A percentile compares a stretch with the other conserved stretches of the same genome.
Evolutionary conservation across 805 yeast genomes (phyloP).

Genomic region (Blastobotrys attinorum): DNA sequence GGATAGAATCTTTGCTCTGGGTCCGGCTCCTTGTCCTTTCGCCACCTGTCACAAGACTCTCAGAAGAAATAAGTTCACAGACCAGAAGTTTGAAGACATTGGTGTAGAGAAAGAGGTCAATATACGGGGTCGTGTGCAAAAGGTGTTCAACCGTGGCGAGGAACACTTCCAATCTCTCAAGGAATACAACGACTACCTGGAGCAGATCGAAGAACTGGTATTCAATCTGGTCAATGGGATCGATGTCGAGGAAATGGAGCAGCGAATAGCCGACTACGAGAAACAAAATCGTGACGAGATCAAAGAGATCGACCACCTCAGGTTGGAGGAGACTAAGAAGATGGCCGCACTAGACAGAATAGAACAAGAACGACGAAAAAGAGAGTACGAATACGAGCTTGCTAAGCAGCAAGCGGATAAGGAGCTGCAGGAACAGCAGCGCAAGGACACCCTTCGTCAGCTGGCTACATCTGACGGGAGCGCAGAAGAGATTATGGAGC

Average conservation of each 20-base stretch:
- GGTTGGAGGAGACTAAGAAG: slow-evolving; percentile 61
- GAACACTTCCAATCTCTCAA: slow-evolving; percentile 57
- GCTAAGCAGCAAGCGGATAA: slow-evolving; percentile 60
- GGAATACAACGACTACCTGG: slow-evolving; percentile 71
- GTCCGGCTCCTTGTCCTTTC: slow-evolving; percentile 97
- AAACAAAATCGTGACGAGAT: slow-evolving; percentile 67
- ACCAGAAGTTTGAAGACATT: slow-evolving; percentile 88
- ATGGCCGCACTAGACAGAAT: slow-evolving; percentile 56
- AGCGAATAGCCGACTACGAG: slow-evolving; percentile 56
- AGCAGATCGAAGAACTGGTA: slow-evolving; percentile 71
- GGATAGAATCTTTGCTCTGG: slow-evolving; percentile 85
- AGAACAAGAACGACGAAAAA: slow-evolving; percentile 56
- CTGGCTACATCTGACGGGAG: slow-evolving; percentile 38
- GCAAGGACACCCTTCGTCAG: slow-evolving; percentile 27
- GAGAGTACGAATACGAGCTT: slow-evolving; percentile 33
- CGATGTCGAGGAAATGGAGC: slow-evolving; percentile 60
- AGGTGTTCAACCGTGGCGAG: slow-evolving; percentile 71
- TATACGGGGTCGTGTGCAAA: slow-evolving; percentile 67
- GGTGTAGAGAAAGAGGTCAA: slow-evolving; percentile 88
- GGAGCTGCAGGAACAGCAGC: slow-evolving; percentile 23
- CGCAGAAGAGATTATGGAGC: slow-evolving; percentile 43
- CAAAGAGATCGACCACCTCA: slow-evolving; percentile 64
- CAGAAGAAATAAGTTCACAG: slow-evolving; percentile 82
- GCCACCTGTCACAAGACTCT: slow-evolving; percentile 81
- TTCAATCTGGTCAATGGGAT: slow-evolving; percentile 66